A percentile compares a stretch with the other conserved stretches of the same genome.
Evolutionary conservation across 345 rosid genomes (phyloP).

Genomic region (Lepidium africanum): DNA sequence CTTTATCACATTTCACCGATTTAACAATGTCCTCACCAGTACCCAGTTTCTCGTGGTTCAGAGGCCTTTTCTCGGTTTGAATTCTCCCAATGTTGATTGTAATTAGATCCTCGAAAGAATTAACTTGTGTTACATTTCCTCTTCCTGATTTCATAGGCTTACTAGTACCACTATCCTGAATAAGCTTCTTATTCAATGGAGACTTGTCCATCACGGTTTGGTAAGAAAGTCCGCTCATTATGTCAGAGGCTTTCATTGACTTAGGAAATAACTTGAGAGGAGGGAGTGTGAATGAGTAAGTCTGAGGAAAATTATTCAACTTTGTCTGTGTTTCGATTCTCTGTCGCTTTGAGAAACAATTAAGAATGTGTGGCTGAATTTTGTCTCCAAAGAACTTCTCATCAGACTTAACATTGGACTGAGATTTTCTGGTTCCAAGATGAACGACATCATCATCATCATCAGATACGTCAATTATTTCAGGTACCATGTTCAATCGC

Average conservation of each 20-base stretch:
- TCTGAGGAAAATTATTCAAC: background rate
- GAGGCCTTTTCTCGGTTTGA: background rate
- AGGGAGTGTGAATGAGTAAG: background rate
- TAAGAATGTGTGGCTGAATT: background rate
- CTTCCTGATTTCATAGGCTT: background rate
- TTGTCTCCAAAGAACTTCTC: background rate
- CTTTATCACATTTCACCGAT: background rate
- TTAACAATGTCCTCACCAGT: slow-evolving; percentile 1
- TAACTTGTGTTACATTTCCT: background rate
- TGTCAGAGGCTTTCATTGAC: background rate
- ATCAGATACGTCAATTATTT: background rate
- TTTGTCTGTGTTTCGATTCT: background rate
- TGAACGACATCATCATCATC: background rate
- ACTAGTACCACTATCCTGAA: background rate
- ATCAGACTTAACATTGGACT: background rate
- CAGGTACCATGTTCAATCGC: background rate
- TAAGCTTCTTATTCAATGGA: background rate
- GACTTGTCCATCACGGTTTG: background rate
- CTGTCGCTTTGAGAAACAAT: background rate
- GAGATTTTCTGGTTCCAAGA: background rate
- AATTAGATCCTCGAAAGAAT: background rate
- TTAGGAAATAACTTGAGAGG: background rate
- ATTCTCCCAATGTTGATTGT: background rate
- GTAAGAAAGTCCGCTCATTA: background rate
- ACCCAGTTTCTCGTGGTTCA: background rate